Evolutionary conservation across 1,284 basidiomycete genomes (phyloP), one percentile per base, ranked within the genome.

Genomic region (Puccinia coronata): DNA sequence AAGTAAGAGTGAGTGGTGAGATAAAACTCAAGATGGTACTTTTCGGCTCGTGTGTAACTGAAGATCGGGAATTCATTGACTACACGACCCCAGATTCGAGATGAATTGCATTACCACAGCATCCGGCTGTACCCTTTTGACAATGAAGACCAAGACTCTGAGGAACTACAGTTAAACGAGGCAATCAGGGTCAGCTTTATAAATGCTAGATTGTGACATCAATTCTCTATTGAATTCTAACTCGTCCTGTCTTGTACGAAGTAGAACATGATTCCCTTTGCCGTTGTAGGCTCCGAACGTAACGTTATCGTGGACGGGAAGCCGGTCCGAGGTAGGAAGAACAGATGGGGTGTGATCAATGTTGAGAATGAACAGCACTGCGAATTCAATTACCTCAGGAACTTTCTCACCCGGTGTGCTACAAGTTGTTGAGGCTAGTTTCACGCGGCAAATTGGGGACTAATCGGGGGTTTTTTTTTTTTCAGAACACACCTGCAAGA

Each of bases 41-140:
- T 31, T 59, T 59, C 9, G 16, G 57, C 57, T 59, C 12, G 8
- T n/a, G 61, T 20, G 53, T 63, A 55, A 20, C 49, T 73, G 20
- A 41, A 49, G 34, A n/a, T n/a, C 47, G 57, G 39, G 31, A 65
- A n/a, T 36, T 23, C 25, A 34, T 51, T 36, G 82, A 16, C 39
- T n/a, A n/a, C 34, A 25, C 72, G 51, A 59, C 57, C 75, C 18
- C 84, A 94, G 91, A 96, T 98, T 86, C 92, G 95, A 83, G 95
- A 93, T 82, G 96, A 98, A 88, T 88, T 99, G 85, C 90, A 92
- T 49, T 92, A 95, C 89, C 90, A 98, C 89, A 94, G 92, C 88
- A 98, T 99, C 86, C 91, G 94, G 79, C 88, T 96, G 82, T 99
- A 98, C 87, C 96, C 97, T 71, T 98, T 98, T 86, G 97, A 99